Percentiles rank a stretch among this genome's conserved stretches.
phyloP scores from a whole-genome alignment of 495 filamentous ascomycete species.

The Xylaria castorea region DNA sequence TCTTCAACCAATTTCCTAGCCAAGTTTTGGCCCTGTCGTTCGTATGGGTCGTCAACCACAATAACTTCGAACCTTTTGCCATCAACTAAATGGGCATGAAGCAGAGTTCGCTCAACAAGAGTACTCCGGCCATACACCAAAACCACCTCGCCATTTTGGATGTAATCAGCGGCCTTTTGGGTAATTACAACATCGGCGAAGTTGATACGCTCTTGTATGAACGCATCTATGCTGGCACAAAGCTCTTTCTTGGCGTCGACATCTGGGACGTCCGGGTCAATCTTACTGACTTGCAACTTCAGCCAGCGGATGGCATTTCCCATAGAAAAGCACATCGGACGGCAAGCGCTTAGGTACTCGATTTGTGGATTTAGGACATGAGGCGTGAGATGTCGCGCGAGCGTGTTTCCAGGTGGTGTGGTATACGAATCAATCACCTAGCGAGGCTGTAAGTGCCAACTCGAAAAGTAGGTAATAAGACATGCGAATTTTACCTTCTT shows the following conservation, averaged over 20 bases:
- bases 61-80: slow-evolving; percentile 78
- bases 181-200: slow-evolving; percentile 87
- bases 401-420: slow-evolving; percentile 80
- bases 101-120: slow-evolving; percentile 79
- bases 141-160: slow-evolving; percentile 80
- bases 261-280: slow-evolving; percentile 84
- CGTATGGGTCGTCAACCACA: slow-evolving; percentile 83
- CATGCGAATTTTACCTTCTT: slow-evolving; percentile 69
- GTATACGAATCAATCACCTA: slow-evolving; percentile 91
- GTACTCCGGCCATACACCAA: slow-evolving; percentile 90
- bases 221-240: slow-evolving; percentile 81
- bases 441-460: background rate
- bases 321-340: slow-evolving; percentile 91
- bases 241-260: slow-evolving; percentile 76
- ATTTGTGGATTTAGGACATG: slow-evolving; percentile 93
- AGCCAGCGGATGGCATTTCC: slow-evolving; percentile 95
- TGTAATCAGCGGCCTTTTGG: slow-evolving; percentile 68
- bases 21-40: slow-evolving; percentile 73
- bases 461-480: background rate
- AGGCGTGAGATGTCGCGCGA: slow-evolving; percentile 89
- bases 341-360: slow-evolving; percentile 88
- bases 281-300: slow-evolving; percentile 83
- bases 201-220: slow-evolving; percentile 88
- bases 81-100: slow-evolving; percentile 68
- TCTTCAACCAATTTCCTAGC: slow-evolving; percentile 69